A percentile compares a stretch with the other conserved stretches of the same genome.
Conservation (phyloP, 2,329 filamentous ascomycete genomes). For the Talaromyces sp. region DNA sequence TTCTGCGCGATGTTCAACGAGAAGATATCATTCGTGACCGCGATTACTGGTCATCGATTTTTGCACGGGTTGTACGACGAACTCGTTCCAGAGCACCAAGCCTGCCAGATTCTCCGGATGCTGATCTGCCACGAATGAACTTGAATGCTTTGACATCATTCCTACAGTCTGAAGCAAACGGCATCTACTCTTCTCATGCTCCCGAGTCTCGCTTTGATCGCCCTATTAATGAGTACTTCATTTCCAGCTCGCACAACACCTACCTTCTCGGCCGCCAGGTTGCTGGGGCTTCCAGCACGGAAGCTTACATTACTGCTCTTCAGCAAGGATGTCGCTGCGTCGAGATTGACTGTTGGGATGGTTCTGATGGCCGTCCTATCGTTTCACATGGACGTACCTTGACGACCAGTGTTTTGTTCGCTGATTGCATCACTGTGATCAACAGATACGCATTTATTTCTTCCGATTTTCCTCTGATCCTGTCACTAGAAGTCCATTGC, state of each 20-base stretch:
- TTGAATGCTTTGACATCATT: conserved; percentile 75
- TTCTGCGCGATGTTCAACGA: conserved; percentile 69
- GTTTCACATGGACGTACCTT: conserved; percentile 89
- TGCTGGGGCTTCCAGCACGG: conserved; percentile 82
- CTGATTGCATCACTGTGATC: conserved; percentile 87
- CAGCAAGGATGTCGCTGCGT: conserved; percentile 89
- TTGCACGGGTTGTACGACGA: conserved; percentile 65
- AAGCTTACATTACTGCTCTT: conserved; percentile 88
- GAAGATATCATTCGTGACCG: conserved; percentile 69
- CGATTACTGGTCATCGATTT: conserved; percentile 67
- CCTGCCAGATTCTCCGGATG: conserved; percentile 40
- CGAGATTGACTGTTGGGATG: conserved; percentile 98
- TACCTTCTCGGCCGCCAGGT: conserved; percentile 91
- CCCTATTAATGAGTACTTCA: conserved; percentile 94
- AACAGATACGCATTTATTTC: conserved; percentile 90
- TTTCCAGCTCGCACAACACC: conserved; percentile 98
- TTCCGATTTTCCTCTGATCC: conserved; percentile 83
- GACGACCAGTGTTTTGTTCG: conserved; percentile 83
- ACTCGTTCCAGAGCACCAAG: conserved; percentile 49
- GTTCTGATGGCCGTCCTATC: conserved; percentile 76
- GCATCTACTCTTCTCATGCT: conserved; percentile 61
- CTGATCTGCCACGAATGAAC: conserved; percentile 62
- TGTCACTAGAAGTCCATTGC: conserved; percentile 96
- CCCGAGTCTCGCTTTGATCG: conserved; percentile 66
- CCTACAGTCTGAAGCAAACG: conserved; percentile 70